These are phyloP conservation scores for Phytophthora parvispora DNA, from an alignment of 352 stramenopile species.

Conservation along the genomic window DNA sequence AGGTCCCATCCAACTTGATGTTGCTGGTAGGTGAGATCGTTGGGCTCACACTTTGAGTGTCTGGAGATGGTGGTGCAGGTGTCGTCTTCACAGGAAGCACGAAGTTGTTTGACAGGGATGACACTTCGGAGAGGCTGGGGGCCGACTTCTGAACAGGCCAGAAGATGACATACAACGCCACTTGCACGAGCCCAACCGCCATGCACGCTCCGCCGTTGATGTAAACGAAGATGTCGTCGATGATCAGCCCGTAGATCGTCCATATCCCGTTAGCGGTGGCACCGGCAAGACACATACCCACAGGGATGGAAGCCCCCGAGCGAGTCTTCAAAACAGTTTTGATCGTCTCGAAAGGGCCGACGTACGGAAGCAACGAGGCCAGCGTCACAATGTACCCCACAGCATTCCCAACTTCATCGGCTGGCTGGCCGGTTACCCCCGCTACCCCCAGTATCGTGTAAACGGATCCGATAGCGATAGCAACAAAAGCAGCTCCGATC, in stretches of 20 bases:
- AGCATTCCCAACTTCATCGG: constrained; percentile 21
- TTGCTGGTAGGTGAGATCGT: not conserved
- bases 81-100: not conserved
- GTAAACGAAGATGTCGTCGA: constrained; percentile 47
- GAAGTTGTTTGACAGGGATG: not conserved
- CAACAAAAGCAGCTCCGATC: constrained; percentile 21
- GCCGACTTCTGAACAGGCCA: constrained; percentile 5
- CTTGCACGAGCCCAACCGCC: constrained; percentile 24
- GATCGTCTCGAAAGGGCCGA: constrained; percentile 41
- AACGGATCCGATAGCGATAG: constrained; percentile 8
- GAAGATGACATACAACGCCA: constrained; percentile 41
- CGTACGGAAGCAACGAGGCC: constrained; percentile 38
- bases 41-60: not conserved
- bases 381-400: constrained; percentile 47
- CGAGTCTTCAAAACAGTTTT: constrained; percentile 36
- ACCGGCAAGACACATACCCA: constrained; percentile 35
- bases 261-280: constrained; percentile 39
- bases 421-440: constrained; percentile 21
- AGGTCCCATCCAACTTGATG: not conserved
- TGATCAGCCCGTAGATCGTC: constrained; percentile 47
- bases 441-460: constrained; percentile 36
- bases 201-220: constrained; percentile 29
- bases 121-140: constrained; percentile 1
- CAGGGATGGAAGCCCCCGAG: constrained; percentile 33
- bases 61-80: not conserved